Evolutionary conservation across 2,329 filamentous ascomycete genomes (phyloP), one percentile per base, ranked within the genome.

Genomic region (Alternaria triticina): DNA sequence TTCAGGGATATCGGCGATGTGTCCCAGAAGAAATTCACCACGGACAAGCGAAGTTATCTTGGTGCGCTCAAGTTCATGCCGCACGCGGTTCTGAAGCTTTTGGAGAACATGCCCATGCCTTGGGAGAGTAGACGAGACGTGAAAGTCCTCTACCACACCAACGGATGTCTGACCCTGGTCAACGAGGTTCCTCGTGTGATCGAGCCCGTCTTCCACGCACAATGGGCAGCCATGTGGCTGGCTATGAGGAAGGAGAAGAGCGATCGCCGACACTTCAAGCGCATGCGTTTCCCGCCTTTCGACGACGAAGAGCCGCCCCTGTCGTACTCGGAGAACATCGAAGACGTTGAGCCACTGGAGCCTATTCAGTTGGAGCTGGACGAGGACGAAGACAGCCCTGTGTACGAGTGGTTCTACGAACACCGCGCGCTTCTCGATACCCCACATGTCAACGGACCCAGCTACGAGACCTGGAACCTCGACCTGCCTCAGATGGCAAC

Each of bases 61-160:
- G 96, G 96, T 67, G 96, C 96, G 33, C 83, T 99, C 67, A 99
- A 99, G 83, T 99, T 97, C 83, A 99, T 99, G 96, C 96, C 96
- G 1, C 96, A 99, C 79, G 96, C 96, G 6, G 96, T 99, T 11
- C 83, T 99, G 83, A 99, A 99, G 84, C 86, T 99, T 23, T 82
- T 99, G 60, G 96, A 99, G 84, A 99, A 99, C 75, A 99, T 99
- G 96, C 96, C 96, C 5, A 99, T 99, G 96, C 96, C 96, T 0
- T 99, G 96, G 96, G 96, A 99, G 83, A 96, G 94, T 61, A 90
- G 93, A 25, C 89, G 94, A 67, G 96, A 99, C 77, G 96, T 99
- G 66, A 98, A 98, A 83, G 96, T 99, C 27, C 86, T 99, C 12
- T 99, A 99, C 80, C 96, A 99, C 77, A 94, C 98, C 74, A 99